Evolutionary conservation across 1,139 yeast genomes (phyloP), one percentile per base, ranked within the genome.

Genomic region (Hyphopichia fennica): DNA sequence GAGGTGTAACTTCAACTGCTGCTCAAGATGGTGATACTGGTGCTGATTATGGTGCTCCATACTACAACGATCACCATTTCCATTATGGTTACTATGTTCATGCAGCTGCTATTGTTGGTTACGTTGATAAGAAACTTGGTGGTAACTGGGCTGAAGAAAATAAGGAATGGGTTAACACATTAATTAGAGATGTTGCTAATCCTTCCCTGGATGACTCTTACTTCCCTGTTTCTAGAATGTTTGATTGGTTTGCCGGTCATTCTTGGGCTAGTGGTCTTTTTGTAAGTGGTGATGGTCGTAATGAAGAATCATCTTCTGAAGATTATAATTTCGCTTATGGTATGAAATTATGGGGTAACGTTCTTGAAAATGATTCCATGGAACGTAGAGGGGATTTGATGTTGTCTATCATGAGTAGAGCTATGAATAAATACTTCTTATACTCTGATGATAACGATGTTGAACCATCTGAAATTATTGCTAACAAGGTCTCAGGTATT

Each of bases 191-290:
- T 57, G 89, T 84, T 42, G 89, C 91, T 31, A 86, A 87, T 54
- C 95, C 90, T 27, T 76, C 83, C 44, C 60, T 44, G 27, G 69
- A 67, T 3, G 95, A 86, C 58, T 42, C 69, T 2, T 76, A 75
- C 57, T 87, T 85, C 81, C 95, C 96, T 3, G 86, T 81, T 14
- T 84, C 79, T 38, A 76, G 95, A 58, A 76, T 75, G 74, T 87
- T 87, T 62, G 93, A 86, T 60, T 87, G 87, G 88, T 87, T 66
- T 65, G 74, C 75, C 36, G 96, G 96, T 27, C 95, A 87, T 61
- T 84, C 95, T 2, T 87, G 93, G 90, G 95, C 95, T 7, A 79
- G 79, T 44, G 95, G 96, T 15, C 67, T 87, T 48, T 82, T 79
- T 55, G 78, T 75, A 30, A 67, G 81, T 50, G 85, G 82, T 30